Base-by-base conservation (phyloP, 2,329 filamentous ascomycete species). In the Cryphonectria japonica region DNA sequence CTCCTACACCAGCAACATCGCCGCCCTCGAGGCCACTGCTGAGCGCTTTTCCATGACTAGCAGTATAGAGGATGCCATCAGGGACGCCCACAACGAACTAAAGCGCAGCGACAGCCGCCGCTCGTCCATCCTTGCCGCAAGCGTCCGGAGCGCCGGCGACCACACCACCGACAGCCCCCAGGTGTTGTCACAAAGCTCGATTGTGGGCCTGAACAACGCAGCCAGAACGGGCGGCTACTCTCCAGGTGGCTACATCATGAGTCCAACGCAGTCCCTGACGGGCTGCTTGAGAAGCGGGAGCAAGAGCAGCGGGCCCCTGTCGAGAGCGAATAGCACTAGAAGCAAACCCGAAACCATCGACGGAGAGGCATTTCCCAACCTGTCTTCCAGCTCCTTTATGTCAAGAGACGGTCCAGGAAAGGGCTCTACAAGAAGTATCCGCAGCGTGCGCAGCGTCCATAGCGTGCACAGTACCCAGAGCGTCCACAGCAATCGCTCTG, bases 41-140 rank as follows among this genome's bases (percentile, higher is more conserved):
- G 92, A 94, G 80, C 87, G 89, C 74, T 84, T 95, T 79, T 93
- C 91, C 75, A 87, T 88, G 83, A 91, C 89, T 70, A 92, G 90
- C 73, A 93, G 92, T 73, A 92, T 94, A 77, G 92, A 92, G 76
- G 89, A 92, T 82, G 92, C 93, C 75, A 95, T 94, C 76, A 88
- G 91, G 71, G 89, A 91, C 77, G 84, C 93, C 74, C 90, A 93
- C 80, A 84, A 89, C 72, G 90, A 93, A 80, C 83, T 92, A 77
- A 93, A 93, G 81, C 86, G 89, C 75, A 88, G 85, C 77, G 91
- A 92, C 77, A 93, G 89, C 77, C 85, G 88, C 73, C 85, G 87
- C 71, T 91, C 90, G 2, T 92, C 89, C 11, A 83, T 90, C 66
- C 83, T 88, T 61, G 88, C 87, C 29, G 83, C 84, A 62, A 84